Conservation (phyloP, 73 alveolate genomes). For the Paramecium sonneborni region DNA sequence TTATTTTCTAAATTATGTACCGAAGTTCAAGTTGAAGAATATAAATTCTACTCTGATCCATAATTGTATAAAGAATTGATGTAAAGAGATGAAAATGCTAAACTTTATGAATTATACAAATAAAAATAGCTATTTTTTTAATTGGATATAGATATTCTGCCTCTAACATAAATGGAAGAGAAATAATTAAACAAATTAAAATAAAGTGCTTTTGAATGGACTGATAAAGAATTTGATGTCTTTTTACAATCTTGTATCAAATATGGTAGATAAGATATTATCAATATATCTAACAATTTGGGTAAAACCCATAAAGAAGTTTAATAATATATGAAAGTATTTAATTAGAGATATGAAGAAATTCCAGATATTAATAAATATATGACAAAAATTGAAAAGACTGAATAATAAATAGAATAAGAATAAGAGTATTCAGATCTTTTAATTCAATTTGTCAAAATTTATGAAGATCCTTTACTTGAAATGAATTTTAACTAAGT, state of each 20-base stretch:
- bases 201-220: constrained; percentile 26
- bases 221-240: background rate
- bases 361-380: background rate
- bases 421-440: background rate
- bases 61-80: background rate
- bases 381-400: background rate
- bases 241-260: background rate
- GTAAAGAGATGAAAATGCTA: background rate
- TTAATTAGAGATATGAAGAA: no score
- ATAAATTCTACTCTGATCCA: background rate
- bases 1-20: background rate
- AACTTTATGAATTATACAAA: background rate
- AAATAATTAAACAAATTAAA: background rate
- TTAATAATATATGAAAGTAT: background rate
- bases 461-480: background rate
- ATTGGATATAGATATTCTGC: background rate
- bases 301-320: background rate
- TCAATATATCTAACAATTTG: background rate
- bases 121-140: background rate
- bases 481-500: background rate
- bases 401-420: background rate
- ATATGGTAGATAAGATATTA: background rate
- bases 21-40: background rate
- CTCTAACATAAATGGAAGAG: background rate
- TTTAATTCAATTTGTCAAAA: no score